Evolutionary conservation across 768 basidiomycete species (phyloP).

Genomic region (Pisolithus microcarpus): DNA sequence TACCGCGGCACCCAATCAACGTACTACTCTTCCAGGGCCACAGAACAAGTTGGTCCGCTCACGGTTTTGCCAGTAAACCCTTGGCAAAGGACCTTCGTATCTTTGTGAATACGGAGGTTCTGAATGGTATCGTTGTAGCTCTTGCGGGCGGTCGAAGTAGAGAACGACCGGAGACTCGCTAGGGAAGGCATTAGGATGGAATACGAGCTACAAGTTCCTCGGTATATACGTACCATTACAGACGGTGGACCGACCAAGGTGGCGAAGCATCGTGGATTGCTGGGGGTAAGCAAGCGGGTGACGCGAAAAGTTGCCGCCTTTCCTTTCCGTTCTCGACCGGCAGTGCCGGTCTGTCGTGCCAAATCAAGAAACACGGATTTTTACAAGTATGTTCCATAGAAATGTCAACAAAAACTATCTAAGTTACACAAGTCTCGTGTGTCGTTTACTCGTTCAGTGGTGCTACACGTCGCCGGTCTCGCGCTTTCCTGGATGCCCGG

Average conservation of each 20-base stretch:
- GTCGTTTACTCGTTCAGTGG: conserved; percentile 19
- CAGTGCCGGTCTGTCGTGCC: neutral
- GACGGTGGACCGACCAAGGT: conserved; percentile 50
- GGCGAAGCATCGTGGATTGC: conserved; percentile 46
- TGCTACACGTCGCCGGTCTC: conserved; percentile 47
- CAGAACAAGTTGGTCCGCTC: neutral
- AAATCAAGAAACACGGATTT: neutral
- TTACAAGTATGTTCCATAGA: no score
- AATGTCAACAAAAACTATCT: neutral
- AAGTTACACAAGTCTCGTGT: neutral
- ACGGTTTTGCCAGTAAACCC: conserved; percentile 96
- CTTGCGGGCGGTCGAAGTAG: conserved; percentile 62
- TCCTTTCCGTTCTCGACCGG: conserved; percentile 6
- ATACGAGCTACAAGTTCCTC: neutral
- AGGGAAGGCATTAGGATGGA: neutral
- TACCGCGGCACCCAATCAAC: conserved; percentile 19
- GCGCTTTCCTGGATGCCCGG: conserved; percentile 65
- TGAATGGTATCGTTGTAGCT: conserved; percentile 85
- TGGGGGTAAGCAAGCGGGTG: conserved; percentile 5
- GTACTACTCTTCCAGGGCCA: neutral
- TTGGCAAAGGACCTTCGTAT: conserved; percentile 91
- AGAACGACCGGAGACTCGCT: conserved; percentile 77
- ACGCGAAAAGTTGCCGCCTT: conserved; percentile 2
- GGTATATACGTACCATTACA: conserved; percentile 34
- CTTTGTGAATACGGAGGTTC: conserved; percentile 89